Evolutionary conservation across 331 rosid species (phyloP).

Genomic region (Prunus yedoensis): DNA sequence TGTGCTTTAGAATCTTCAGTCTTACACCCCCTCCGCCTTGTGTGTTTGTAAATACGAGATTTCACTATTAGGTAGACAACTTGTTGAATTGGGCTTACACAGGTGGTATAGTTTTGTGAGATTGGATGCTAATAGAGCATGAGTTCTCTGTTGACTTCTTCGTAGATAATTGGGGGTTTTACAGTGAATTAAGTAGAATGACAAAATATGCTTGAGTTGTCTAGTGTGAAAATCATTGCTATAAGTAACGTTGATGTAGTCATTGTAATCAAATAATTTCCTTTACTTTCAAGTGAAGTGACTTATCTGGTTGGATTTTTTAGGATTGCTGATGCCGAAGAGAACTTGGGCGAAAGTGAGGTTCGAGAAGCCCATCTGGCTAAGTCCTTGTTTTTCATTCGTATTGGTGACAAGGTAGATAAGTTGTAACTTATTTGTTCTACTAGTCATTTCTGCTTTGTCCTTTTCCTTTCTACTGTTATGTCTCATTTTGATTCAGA

Average conservation of each 20-base stretch:
- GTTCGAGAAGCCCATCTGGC: slow-evolving; percentile 99
- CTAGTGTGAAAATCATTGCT: background rate
- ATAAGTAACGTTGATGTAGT: background rate
- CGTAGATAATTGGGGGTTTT: background rate
- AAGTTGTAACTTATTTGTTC: slow-evolving; percentile 7
- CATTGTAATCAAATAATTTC: background rate
- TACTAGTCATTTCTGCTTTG: background rate
- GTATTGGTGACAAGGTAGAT: slow-evolving; percentile 84
- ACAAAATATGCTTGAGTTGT: background rate
- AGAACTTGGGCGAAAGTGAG: slow-evolving; percentile 98
- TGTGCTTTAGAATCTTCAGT: background rate
- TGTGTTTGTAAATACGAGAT: background rate
- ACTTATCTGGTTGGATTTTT: slow-evolving; percentile 26
- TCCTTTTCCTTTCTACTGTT: background rate
- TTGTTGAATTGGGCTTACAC: background rate
- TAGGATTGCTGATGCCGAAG: slow-evolving; percentile 98
- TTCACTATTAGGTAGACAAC: background rate
- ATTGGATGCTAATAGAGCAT: background rate
- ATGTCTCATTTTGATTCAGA: slow-evolving; percentile 14
- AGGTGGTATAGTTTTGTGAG: background rate
- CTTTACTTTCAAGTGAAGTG: background rate
- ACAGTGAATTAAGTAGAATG: background rate
- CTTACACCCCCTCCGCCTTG: background rate
- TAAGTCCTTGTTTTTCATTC: slow-evolving; percentile 82
- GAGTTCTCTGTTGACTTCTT: background rate